Conservation (phyloP, 2,329 filamentous ascomycete species). For the Xylariaceae sp. region DNA sequence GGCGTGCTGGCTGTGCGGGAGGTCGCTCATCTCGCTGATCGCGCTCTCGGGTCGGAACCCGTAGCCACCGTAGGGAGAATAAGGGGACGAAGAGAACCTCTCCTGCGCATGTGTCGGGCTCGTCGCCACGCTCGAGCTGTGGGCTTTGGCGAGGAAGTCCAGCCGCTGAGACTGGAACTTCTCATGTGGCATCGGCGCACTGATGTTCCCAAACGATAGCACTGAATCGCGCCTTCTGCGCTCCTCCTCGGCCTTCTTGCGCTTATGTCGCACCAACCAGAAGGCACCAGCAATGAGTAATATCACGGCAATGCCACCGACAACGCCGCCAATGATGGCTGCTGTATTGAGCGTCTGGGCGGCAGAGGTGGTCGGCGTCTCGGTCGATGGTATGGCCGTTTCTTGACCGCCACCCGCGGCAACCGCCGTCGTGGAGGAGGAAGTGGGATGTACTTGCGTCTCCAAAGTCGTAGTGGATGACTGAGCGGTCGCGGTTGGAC, state of each 20-base stretch:
- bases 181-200: slow-evolving; percentile 25
- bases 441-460: slow-evolving; percentile 1
- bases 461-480: background rate
- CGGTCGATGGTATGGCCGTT: slow-evolving; percentile 13
- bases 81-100: slow-evolving; percentile 20
- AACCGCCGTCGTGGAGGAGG: slow-evolving; percentile 4
- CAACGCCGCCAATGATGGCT: slow-evolving; percentile 29
- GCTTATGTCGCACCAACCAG: slow-evolving; percentile 18
- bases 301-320: slow-evolving; percentile 23
- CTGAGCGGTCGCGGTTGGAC: slow-evolving; percentile 5
- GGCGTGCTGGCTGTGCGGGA: slow-evolving; percentile 24
- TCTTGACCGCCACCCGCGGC: slow-evolving; percentile 1
- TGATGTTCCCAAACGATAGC: slow-evolving; percentile 26
- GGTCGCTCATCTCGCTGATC: slow-evolving; percentile 20
- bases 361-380: slow-evolving; percentile 13
- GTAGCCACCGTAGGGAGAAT: slow-evolving; percentile 12
- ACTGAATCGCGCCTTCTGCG: slow-evolving; percentile 10
- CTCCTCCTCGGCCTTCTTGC: slow-evolving; percentile 13
- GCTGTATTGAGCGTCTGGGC: slow-evolving; percentile 19
- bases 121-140: slow-evolving; percentile 18
- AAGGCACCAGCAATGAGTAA: slow-evolving; percentile 14
- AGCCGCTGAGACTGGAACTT: slow-evolving; percentile 22
- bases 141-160: slow-evolving; percentile 27
- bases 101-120: slow-evolving; percentile 11
- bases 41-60: slow-evolving; percentile 19